Evolutionary conservation across 1,284 basidiomycete species (phyloP).

Genomic region (Polyporus tsugae): DNA sequence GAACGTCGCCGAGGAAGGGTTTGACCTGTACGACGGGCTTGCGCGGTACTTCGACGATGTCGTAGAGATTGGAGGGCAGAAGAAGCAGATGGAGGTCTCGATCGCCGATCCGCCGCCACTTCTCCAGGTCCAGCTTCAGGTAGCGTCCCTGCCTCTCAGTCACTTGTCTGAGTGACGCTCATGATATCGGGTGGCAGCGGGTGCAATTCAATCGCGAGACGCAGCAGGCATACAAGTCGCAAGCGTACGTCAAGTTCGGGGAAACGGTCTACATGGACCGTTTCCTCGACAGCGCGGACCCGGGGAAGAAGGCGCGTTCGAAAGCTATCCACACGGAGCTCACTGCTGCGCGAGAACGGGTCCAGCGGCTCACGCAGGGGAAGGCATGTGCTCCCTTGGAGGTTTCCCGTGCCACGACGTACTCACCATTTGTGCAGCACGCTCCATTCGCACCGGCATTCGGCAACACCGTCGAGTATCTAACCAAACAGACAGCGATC

Average conservation of each 20-base stretch:
- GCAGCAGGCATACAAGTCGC: conserved; percentile 92
- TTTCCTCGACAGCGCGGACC: conserved; percentile 83
- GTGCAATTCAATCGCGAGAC: conserved; percentile 96
- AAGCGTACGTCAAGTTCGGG: conserved; percentile 92
- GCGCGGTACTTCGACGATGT: conserved; percentile 92
- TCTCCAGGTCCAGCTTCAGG: conserved; percentile 95
- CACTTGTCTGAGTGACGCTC: conserved; percentile 1
- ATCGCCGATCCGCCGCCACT: conserved; percentile 90
- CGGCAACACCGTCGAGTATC: conserved; percentile 60
- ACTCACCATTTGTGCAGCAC: conserved; percentile 49
- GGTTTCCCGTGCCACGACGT: neutral
- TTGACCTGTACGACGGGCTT: conserved; percentile 94
- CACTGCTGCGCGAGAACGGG: conserved; percentile 66
- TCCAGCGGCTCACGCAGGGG: conserved; percentile 72
- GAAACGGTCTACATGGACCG: conserved; percentile 93
- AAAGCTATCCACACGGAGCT: conserved; percentile 77
- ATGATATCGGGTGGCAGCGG: conserved; percentile 58
- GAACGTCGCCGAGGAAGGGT: conserved; percentile 88
- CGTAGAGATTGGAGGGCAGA: conserved; percentile 89
- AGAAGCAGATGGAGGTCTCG: conserved; percentile 88
- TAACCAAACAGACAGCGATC: conserved; percentile 54
- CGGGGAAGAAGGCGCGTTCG: conserved; percentile 73
- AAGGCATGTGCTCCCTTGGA: conserved; percentile 54
- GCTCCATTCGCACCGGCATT: conserved; percentile 64
- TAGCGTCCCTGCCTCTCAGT: conserved; percentile 42